Evolutionary conservation across 345 rosid genomes (phyloP), one percentile per base, ranked within the genome.

Genomic region (Pugionium dolabratum): DNA sequence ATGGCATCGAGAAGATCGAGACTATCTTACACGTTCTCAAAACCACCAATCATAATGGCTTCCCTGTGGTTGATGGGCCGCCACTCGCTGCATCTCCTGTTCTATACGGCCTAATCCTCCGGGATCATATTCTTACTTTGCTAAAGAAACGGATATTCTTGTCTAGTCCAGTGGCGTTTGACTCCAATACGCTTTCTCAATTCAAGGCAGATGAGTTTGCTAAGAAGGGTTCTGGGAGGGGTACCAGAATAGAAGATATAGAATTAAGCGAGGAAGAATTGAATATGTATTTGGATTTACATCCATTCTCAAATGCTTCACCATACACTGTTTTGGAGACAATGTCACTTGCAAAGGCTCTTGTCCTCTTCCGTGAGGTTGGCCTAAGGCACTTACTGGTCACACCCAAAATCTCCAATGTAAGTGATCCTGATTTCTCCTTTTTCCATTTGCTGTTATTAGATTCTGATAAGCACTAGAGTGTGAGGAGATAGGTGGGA

Each of bases 271-370:
- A 79, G 39, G 99, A 86, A 69, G 97, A 94, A 77, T 75, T 86
- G 96, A 90, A 81, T 61, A 85, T 94, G 99, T 90, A 77, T 67
- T 45, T 88, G 62, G 99, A 94, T 76, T 75, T 90, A 51, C 92
- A 79, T 74, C 95, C 97, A 4, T 94, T 94, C 66, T 81, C 95
- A 52, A 88, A 90, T 71, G 85, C 97, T 60, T 94, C 96, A 1
- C 99, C 97, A 29, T 88, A 88, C 52, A 90, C 92, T 6, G 99
- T 94, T 50, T 90, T 90, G 69, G 99, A 94, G 78, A 80, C 97
- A 0, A 90, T 90, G 97, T 94, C 99, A 5, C 85, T 94, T 1
- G 95, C 96, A 4, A 90, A 94, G 77, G 96, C 97, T 51, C 86
- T 82, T 25, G 18, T 74, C 41, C 97, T 94, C 73, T 94, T 93